Percentiles rank a stretch among this genome's conserved stretches.
Evolutionary conservation across 2,329 filamentous ascomycete genomes (phyloP).

Genomic region (Didymella arachidicola): DNA sequence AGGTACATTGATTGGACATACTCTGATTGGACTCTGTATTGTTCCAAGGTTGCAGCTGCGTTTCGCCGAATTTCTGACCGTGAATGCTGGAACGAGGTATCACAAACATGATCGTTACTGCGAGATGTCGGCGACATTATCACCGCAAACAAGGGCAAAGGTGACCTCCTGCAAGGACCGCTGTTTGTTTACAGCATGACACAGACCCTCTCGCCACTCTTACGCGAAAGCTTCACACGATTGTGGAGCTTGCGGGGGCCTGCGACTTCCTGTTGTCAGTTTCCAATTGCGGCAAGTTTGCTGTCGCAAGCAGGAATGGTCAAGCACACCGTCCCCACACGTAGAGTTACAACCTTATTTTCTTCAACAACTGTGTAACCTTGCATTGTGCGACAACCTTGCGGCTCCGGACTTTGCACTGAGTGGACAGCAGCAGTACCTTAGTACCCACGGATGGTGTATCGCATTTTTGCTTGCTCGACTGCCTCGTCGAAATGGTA

Average conservation of each 20-base stretch:
- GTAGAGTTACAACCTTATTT: conserved; percentile 6
- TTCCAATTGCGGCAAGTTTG: background rate
- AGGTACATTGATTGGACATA: conserved; percentile 13
- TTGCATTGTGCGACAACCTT: conserved; percentile 10
- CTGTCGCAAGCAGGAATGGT: conserved; percentile 10
- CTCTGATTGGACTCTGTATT: conserved; percentile 5
- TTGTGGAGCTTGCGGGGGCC: background rate
- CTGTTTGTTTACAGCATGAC: background rate
- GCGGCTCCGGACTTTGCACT: conserved; percentile 1
- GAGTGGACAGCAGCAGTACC: conserved; percentile 15
- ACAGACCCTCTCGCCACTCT: background rate
- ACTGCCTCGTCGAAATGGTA: conserved; percentile 8
- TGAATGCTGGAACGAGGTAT: conserved; percentile 3
- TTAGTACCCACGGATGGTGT: conserved; percentile 3
- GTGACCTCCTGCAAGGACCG: conserved; percentile 3
- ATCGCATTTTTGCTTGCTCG: conserved; percentile 3
- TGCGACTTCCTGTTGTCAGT: background rate
- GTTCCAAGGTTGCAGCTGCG: conserved; percentile 8
- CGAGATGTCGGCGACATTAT: background rate
- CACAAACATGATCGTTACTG: conserved; percentile 1
- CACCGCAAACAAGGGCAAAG: background rate
- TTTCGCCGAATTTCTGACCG: conserved; percentile 17
- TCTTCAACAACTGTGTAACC: background rate
- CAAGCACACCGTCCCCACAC: conserved; percentile 8
- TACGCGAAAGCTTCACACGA: background rate